phyloP scores from a whole-genome alignment of 2,329 filamentous ascomycete genomes.

The Shiraia sp. region DNA sequence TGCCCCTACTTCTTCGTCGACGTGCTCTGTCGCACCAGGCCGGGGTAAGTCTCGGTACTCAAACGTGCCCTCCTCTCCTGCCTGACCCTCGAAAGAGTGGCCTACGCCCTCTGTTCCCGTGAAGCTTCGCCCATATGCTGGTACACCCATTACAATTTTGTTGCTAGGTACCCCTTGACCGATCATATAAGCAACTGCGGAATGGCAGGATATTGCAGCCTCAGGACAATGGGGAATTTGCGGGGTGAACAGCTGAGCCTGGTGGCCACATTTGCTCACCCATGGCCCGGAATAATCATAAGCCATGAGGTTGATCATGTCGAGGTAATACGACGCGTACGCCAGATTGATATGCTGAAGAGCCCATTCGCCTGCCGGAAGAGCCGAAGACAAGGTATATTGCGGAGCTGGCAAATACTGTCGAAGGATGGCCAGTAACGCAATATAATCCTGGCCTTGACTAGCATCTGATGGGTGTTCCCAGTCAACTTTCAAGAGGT shows the following conservation, averaged over 20 bases:
- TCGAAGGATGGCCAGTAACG: slow-evolving; percentile 68
- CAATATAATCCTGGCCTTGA: slow-evolving; percentile 72
- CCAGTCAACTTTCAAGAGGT: slow-evolving; percentile 69
- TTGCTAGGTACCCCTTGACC: slow-evolving; percentile 67
- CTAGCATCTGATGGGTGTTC: slow-evolving; percentile 70
- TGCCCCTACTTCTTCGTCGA: slow-evolving; percentile 69
- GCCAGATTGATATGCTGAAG: slow-evolving; percentile 71
- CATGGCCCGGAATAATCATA: slow-evolving; percentile 80
- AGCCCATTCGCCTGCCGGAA: slow-evolving; percentile 69
- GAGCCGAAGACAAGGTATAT: slow-evolving; percentile 72
- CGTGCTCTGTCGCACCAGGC: slow-evolving; percentile 63
- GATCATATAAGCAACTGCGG: slow-evolving; percentile 67
- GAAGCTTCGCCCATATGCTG: slow-evolving; percentile 76
- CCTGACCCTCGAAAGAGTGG: slow-evolving; percentile 58
- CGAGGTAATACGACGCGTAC: slow-evolving; percentile 66
- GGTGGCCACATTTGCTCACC: slow-evolving; percentile 70
- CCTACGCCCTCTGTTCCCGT: slow-evolving; percentile 67
- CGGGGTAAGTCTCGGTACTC: slow-evolving; percentile 73
- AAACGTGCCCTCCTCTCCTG: slow-evolving; percentile 69
- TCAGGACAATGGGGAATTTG: slow-evolving; percentile 58
- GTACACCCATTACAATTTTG: slow-evolving; percentile 77
- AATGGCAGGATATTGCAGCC: slow-evolving; percentile 63
- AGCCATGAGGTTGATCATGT: slow-evolving; percentile 77
- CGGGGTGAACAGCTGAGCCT: slow-evolving; percentile 72
- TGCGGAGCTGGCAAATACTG: slow-evolving; percentile 68